Evolutionary conservation across 2,329 filamentous ascomycete species (phyloP), one percentile per base, ranked within the genome.

Genomic region (Chalaropsis ovoidea): DNA sequence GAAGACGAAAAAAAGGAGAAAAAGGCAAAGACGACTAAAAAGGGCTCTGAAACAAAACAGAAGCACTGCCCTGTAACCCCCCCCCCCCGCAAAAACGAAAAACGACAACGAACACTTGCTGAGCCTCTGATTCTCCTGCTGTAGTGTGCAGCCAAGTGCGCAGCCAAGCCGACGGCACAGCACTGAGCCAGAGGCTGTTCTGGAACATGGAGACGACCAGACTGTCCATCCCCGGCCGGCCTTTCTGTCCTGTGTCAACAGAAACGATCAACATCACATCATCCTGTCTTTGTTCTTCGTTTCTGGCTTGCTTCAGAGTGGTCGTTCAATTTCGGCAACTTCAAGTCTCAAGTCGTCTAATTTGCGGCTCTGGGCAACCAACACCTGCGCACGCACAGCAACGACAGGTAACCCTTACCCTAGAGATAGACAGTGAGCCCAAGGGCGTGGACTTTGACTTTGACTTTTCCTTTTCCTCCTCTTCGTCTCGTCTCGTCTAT

Each of bases 321-420:
- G 24, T 7, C 11, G 13, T 17, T 35, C 52, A 56, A 56, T 56
- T 17, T 56, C 52, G 52, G 27, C 52, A 56, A 56, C 52, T 19
- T 56, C 52, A 17, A 56, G 52, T 56, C 52, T 56, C 49, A 27
- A 27, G 19, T 54, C 24, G 8, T 54, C 27, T 56, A 56, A 56
- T 56, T 35, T 56, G 52, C 22, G 52, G 52, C 52, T 56, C 52
- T 56, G 52, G 27, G 52, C 52, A 56, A 56, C 52, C 47, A 22
- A 35, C 52, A 56, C 22, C 11, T 22, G 22, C 47, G 15, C 24
- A 35, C n/a, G 19, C 8, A 49, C 45, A 49, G n/a, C 19, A 24
- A 22, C 19, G n/a, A 49, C n/a, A n/a, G n/a, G n/a, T n/a, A n/a
- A n/a, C n/a, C n/a, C n/a, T n/a, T n/a, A n/a, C n/a, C n/a, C n/a